These are phyloP conservation scores for Farysia itapuensis DNA, from an alignment of 1,284 basidiomycete genomes.

Conservation along the genomic window DNA sequence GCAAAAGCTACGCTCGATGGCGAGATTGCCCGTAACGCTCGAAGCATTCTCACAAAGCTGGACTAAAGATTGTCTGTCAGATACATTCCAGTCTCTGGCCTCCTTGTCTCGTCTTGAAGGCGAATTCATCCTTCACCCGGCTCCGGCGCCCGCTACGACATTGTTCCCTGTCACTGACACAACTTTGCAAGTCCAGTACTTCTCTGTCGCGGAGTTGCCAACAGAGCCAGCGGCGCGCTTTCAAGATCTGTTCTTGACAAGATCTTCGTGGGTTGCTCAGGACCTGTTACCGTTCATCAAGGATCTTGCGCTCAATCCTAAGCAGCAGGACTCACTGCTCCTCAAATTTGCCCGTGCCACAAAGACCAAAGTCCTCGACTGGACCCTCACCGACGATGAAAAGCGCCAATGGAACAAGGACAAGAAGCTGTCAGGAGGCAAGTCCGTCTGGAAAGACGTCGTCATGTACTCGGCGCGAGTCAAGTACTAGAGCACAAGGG, in stretches of 20 bases:
- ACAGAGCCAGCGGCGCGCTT: conserved; percentile 51
- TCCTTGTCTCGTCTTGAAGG: conserved; percentile 17
- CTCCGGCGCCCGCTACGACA: conserved; percentile 19
- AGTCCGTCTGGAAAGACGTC: conserved; percentile 21
- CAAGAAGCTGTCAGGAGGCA: conserved; percentile 20
- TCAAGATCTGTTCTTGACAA: conserved; percentile 52
- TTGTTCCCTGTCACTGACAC: conserved; percentile 7
- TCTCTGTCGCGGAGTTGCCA: conserved; percentile 48
- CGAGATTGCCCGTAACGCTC: conserved; percentile 18
- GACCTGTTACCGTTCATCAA: conserved; percentile 60
- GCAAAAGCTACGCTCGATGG: conserved; percentile 27
- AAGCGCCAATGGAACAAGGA: conserved; percentile 24
- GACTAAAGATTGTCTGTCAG: conserved; percentile 13
- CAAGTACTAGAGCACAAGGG: too few species aligned
- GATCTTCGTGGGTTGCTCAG: conserved; percentile 48
- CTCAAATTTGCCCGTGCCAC: conserved; percentile 42
- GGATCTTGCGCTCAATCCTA: conserved; percentile 30
- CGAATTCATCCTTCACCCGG: conserved; percentile 39
- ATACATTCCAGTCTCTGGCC: conserved; percentile 9
- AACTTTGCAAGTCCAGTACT: conserved; percentile 42
- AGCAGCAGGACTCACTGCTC: conserved; percentile 40
- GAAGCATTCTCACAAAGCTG: conserved; percentile 17
- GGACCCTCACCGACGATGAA: conserved; percentile 19
- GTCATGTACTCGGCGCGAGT: conserved; percentile 37
- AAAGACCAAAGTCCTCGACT: conserved; percentile 31